Evolutionary conservation across 2,329 filamentous ascomycete species (phyloP).

Genomic region (Sporothrix inflata): DNA sequence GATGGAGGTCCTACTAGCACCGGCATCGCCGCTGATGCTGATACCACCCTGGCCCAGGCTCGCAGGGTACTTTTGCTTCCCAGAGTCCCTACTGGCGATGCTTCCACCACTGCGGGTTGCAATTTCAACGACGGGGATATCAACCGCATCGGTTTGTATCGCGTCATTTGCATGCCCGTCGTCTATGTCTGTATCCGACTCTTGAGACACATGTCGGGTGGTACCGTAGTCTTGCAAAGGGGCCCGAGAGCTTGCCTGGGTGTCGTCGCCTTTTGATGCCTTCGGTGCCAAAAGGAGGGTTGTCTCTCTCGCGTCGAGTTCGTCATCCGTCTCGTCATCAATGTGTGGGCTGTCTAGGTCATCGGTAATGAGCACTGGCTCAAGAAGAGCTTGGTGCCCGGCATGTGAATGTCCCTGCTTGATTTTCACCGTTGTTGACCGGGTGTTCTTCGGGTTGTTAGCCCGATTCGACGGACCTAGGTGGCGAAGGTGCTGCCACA

Average conservation of each 20-base stretch:
- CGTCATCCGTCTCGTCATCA: conserved; percentile 29
- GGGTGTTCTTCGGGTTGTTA: conserved; percentile 64
- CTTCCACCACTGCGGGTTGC: not conserved
- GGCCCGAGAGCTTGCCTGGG: not conserved
- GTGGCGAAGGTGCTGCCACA: conserved; percentile 65
- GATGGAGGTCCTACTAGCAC: not conserved
- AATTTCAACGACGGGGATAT: not conserved
- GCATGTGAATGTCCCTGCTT: conserved; percentile 46
- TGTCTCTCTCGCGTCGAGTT: conserved; percentile 44
- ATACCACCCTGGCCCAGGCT: not conserved
- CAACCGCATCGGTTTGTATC: not conserved
- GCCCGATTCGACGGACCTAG: conserved; percentile 70
- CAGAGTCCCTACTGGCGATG: conserved; percentile 6
- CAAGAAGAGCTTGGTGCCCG: conserved; percentile 1
- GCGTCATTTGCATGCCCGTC: not conserved
- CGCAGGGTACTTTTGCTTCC: not conserved
- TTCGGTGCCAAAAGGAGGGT: conserved; percentile 51
- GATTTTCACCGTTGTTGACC: conserved; percentile 67
- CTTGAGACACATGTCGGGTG: not conserved
- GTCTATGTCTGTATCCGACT: not conserved
- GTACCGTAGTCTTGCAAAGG: not conserved
- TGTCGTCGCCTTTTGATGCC: not conserved
- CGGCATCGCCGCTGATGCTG: not conserved
- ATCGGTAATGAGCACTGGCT: not conserved
- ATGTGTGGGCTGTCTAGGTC: not conserved